Percentiles rank a stretch among this genome's conserved stretches.
Evolutionary conservation across 2,329 filamentous ascomycete genomes (phyloP).

Genomic region (Malbranchea zuffiana): DNA sequence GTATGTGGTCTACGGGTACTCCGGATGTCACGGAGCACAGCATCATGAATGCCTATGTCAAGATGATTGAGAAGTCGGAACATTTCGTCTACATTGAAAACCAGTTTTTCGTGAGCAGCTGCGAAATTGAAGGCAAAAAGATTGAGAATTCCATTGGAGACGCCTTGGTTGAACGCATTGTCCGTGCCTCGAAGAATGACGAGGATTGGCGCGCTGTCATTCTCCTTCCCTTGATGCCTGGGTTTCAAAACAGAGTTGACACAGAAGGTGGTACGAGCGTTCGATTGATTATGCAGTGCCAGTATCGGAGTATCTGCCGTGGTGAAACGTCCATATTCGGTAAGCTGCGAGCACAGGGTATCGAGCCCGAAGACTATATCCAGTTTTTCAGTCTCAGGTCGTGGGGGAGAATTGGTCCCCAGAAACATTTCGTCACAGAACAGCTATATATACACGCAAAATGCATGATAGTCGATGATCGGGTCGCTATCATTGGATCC

Average conservation of each 20-base stretch:
- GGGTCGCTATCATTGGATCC: constrained; percentile 68
- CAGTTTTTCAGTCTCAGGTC: constrained; percentile 90
- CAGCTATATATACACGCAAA: constrained; percentile 94
- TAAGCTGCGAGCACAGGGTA: constrained; percentile 59
- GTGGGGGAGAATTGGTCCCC: constrained; percentile 85
- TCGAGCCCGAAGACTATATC: constrained; percentile 70
- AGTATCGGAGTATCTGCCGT: constrained; percentile 90
- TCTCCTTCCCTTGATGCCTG: constrained; percentile 80
- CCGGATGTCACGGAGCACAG: constrained; percentile 56
- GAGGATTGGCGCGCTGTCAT: constrained; percentile 88
- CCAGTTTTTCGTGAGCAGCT: constrained; percentile 84
- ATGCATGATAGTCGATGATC: constrained; percentile 69
- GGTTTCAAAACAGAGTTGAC: constrained; percentile 83
- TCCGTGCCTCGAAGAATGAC: constrained; percentile 66
- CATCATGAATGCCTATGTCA: constrained; percentile 80
- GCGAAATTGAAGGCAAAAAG: constrained; percentile 74
- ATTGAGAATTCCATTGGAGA: constrained; percentile 77
- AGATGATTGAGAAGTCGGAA: constrained; percentile 60
- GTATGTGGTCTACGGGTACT: constrained; percentile 51
- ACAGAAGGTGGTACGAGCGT: constrained; percentile 76
- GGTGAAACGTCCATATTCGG: constrained; percentile 86
- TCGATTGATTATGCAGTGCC: constrained; percentile 94
- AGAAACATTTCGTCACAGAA: constrained; percentile 64
- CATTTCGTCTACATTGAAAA: constrained; percentile 98
- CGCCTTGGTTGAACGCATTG: constrained; percentile 82